phyloP scores from a whole-genome alignment of 2,329 filamentous ascomycete species.

The Trichoderma citrinoviride region DNA sequence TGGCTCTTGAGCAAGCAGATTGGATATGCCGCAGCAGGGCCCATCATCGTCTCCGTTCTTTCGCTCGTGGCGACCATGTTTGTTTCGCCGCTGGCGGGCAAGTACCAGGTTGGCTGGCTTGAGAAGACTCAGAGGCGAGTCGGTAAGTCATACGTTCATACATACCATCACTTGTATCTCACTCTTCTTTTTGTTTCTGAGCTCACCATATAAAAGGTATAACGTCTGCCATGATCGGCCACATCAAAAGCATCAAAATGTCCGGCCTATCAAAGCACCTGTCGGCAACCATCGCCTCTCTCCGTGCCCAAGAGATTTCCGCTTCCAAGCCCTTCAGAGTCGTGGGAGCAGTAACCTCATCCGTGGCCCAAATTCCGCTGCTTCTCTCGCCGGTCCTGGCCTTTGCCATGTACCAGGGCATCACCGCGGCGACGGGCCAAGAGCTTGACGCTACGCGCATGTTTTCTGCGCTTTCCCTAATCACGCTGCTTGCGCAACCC shows the following conservation, averaged over 20 bases:
- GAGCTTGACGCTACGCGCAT: constrained; percentile 35
- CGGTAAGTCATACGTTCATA: constrained; percentile 25
- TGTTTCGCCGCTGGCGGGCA: constrained; percentile 31
- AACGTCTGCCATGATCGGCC: constrained; percentile 37
- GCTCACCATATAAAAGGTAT: constrained; percentile 24
- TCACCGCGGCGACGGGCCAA: constrained; percentile 28
- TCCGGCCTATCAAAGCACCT: constrained; percentile 38
- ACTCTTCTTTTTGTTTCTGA: rapidly evolving
- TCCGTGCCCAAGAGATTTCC: constrained; percentile 37
- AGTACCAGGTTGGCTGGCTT: constrained; percentile 29
- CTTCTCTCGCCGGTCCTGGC: constrained; percentile 39
- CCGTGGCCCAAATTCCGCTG: constrained; percentile 35
- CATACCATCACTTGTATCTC: background rate
- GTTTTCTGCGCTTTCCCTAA: constrained; percentile 44
- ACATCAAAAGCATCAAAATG: constrained; percentile 45
- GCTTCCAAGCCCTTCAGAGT: constrained; percentile 33
- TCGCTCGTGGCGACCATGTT: constrained; percentile 31
- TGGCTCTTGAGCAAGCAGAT: constrained; percentile 35
- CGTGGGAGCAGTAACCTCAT: constrained; percentile 36
- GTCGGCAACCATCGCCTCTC: constrained; percentile 28
- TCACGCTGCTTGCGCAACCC: constrained; percentile 39
- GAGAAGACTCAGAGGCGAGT: constrained; percentile 28
- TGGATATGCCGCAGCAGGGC: constrained; percentile 35
- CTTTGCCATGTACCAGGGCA: constrained; percentile 39
- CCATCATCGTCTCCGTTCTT: constrained; percentile 33